Evolutionary conservation across 108 stramenopile species (phyloP), one percentile per base, ranked within the genome.

Genomic region (Epithemia pelagica): DNA sequence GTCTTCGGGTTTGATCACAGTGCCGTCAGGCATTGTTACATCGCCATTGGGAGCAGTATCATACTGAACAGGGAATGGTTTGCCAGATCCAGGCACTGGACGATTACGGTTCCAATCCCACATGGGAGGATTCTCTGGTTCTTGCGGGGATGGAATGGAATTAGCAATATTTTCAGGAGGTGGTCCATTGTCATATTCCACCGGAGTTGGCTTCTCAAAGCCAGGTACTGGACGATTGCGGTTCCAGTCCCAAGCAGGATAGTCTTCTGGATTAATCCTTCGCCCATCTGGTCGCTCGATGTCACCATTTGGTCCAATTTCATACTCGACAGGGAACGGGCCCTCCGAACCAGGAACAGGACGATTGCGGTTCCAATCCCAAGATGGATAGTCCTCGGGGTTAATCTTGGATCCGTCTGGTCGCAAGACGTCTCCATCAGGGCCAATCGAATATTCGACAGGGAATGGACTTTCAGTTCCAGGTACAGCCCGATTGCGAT

Each of bases 191-290:
- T 58, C 56, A 58, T 19, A 58, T 46, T 28, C 64, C 2, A 7
- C 3, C 7, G 56, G 56, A 19, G 25, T 7, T 18, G 56, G 56
- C 7, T 27, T 27, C 21, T 58, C 25, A 5, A 58, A 7, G 7
- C 56, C 56, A 18, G 56, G 56, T 5, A 58, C 56, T 19, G 61
- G 61, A 31, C 68, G 67, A 58, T 64, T 72, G 30, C 77, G 72
- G 22, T 52, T 64, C 77, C 77, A 78, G 37, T 78, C 78, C 51
- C 68, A 70, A 22, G 64, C 62, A 19, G 73, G 73, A 26, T 52
- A 19, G 55, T 71, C 67, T 18, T 64, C 64, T 8, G 64, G 51
- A 23, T 24, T 52, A 3, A 24, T 23, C 58, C 2, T 30, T 5
- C 56, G 56, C 18, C 51, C 51, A 24, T 31, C 25, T 19, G 56